Conservation (phyloP, 257 asterid species). For the Catharanthus roseus region DNA sequence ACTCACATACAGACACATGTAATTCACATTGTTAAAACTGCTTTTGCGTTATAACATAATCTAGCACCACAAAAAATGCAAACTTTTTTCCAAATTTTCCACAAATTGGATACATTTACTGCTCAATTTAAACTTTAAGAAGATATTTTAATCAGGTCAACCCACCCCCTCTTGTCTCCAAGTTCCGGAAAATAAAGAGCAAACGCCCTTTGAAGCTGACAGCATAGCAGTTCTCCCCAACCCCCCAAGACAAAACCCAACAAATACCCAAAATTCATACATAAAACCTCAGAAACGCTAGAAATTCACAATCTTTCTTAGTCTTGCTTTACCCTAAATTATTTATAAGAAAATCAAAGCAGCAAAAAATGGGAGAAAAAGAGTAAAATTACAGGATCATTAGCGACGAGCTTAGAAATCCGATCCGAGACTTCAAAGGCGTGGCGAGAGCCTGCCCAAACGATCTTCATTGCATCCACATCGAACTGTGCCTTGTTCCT, state of each 20-base stretch:
- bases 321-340: background rate
- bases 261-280: background rate
- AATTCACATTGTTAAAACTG: background rate
- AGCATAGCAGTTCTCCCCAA: too few species aligned
- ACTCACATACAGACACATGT: background rate
- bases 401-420: conserved; percentile 86
- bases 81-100: too few species aligned
- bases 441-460: conserved; percentile 92
- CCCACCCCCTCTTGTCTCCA: background rate
- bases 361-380: background rate
- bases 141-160: background rate
- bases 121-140: background rate
- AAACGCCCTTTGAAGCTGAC: background rate
- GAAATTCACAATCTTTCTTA: background rate
- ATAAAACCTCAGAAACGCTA: background rate
- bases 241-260: too few species aligned
- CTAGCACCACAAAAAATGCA: background rate
- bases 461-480: conserved; percentile 81
- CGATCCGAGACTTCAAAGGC: conserved; percentile 73
- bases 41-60: background rate
- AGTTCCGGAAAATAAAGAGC: background rate
- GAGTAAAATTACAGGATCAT: conserved; percentile 68
- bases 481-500: conserved; percentile 81
- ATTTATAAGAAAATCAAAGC: background rate
- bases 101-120: too few species aligned